Evolutionary conservation across 2,329 filamentous ascomycete species (phyloP).

Genomic region (Pezicula rhizophila): DNA sequence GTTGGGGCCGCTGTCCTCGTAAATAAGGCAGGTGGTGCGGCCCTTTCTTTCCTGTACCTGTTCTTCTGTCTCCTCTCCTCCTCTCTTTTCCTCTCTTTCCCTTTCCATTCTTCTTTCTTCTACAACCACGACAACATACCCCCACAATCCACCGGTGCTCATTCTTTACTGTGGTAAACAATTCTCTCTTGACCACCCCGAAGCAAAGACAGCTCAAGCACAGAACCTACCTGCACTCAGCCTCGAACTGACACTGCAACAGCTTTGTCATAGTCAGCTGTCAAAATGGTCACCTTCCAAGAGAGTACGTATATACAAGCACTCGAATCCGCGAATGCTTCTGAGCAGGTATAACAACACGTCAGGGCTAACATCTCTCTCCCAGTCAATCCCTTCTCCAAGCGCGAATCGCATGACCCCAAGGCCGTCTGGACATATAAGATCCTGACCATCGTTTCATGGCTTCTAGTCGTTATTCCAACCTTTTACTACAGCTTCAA

Average conservation of each 20-base stretch:
- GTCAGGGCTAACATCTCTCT: neutral
- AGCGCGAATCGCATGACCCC: slow-evolving; percentile 58
- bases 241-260: neutral
- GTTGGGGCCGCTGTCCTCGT: neutral
- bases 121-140: neutral
- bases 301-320: neutral
- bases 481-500: slow-evolving; percentile 70
- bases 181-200: too few relatives aligned
- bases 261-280: neutral
- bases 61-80: neutral
- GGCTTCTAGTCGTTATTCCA: slow-evolving; percentile 66
- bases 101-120: neutral
- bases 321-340: neutral
- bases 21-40: too few relatives aligned
- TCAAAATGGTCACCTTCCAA: slow-evolving; percentile 6
- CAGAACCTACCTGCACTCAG: too few relatives aligned
- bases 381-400: slow-evolving; percentile 70
- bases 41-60: too few relatives aligned
- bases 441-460: slow-evolving; percentile 66
- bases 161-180: too few relatives aligned
- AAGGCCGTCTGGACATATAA: slow-evolving; percentile 67
- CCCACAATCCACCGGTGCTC: too few relatives aligned
- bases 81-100: neutral
- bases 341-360: neutral
- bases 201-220: too few relatives aligned